Evolutionary conservation across 768 basidiomycete genomes (phyloP).

Genomic region (Tylopilus balloui): DNA sequence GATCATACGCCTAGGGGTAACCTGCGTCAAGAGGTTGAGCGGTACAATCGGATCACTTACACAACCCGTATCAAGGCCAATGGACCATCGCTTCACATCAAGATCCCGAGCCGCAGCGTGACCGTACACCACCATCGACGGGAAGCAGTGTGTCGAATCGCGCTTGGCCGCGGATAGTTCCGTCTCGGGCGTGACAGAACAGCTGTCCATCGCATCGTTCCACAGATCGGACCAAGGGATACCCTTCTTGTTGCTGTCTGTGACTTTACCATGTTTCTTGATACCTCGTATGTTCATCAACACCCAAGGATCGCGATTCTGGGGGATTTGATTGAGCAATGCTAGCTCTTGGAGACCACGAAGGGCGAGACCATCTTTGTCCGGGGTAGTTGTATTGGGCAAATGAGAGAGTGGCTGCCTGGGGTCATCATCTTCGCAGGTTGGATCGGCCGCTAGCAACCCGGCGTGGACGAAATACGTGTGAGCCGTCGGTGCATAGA

Average conservation of each 20-base stretch:
- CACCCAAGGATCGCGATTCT: slow-evolving; percentile 76
- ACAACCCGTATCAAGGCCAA: slow-evolving; percentile 87
- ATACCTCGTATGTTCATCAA: slow-evolving; percentile 41
- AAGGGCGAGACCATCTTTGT: slow-evolving; percentile 27
- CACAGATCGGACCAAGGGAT: slow-evolving; percentile 75
- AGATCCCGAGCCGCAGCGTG: slow-evolving; percentile 78
- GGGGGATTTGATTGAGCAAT: slow-evolving; percentile 63
- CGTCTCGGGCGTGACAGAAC: slow-evolving; percentile 42
- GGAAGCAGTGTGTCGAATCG: slow-evolving; percentile 49
- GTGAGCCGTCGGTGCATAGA: slow-evolving; percentile 74
- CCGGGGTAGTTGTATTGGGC: slow-evolving; percentile 37
- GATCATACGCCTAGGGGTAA: slow-evolving; percentile 48
- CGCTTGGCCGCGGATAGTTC: neutral
- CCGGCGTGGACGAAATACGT: slow-evolving; percentile 82
- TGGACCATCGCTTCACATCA: slow-evolving; percentile 76
- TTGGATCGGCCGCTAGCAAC: slow-evolving; percentile 68
- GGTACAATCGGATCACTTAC: slow-evolving; percentile 39
- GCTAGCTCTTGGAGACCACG: slow-evolving; percentile 63
- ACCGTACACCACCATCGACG: slow-evolving; percentile 80
- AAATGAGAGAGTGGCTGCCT: slow-evolving; percentile 69
- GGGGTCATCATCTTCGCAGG: slow-evolving; percentile 41
- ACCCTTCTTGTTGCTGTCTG: slow-evolving; percentile 37
- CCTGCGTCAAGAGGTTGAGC: neutral
- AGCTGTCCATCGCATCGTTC: slow-evolving; percentile 59
- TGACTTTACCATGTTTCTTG: slow-evolving; percentile 35